Evolutionary conservation across 169 alveolate species (phyloP).

Genomic region (Eimeria sp.): DNA sequence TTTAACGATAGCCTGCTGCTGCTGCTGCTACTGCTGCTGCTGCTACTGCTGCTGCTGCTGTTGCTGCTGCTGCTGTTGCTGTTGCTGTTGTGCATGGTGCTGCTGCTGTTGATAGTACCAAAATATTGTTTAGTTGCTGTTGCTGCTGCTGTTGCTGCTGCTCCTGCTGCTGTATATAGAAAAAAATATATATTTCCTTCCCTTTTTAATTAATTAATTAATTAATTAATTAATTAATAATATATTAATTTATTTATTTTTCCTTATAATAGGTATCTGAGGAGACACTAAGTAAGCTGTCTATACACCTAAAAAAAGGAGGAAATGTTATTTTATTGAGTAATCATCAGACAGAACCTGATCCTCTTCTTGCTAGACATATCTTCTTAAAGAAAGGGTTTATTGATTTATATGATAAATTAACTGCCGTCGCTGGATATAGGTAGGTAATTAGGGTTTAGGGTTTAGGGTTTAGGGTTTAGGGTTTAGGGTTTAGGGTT

Average conservation of each 20-base stretch:
- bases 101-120: too few relatives aligned
- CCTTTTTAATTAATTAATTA: neutral
- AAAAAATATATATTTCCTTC: neutral
- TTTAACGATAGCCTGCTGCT: too few relatives aligned
- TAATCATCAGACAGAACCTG: slow-evolving; percentile 85
- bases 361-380: slow-evolving; percentile 75
- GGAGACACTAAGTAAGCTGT: neutral
- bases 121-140: too few relatives aligned
- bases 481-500: too few relatives aligned
- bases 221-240: neutral
- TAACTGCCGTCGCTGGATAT: slow-evolving; percentile 82
- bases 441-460: slow-evolving; percentile 2
- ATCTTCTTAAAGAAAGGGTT: slow-evolving; percentile 67
- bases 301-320: slow-evolving; percentile 50
- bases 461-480: too few relatives aligned
- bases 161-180: neutral
- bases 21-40: too few relatives aligned
- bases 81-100: too few relatives aligned
- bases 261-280: neutral
- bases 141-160: neutral
- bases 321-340: slow-evolving; percentile 76
- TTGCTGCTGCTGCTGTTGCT: too few relatives aligned
- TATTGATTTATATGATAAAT: slow-evolving; percentile 17
- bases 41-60: too few relatives aligned
- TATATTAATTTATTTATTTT: neutral